Conservation (phyloP, 495 filamentous ascomycete genomes). For the Polyplosphaeria fusca region DNA sequence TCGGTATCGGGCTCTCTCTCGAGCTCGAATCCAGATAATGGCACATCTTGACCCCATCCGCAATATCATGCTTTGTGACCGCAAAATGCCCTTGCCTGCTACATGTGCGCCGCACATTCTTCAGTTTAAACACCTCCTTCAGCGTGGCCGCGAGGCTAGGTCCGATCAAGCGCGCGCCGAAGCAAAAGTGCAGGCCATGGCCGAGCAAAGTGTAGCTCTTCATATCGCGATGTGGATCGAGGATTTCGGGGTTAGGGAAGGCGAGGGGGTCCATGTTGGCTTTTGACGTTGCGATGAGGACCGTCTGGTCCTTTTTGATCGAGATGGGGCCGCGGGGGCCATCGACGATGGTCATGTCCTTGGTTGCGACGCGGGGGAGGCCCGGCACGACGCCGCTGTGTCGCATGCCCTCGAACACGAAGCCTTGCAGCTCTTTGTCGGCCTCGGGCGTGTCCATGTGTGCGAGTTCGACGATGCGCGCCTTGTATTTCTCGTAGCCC, state of each 20-base stretch:
- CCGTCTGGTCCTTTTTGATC: constrained; percentile 19
- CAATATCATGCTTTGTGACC: constrained; percentile 39
- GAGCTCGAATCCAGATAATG: constrained; percentile 43
- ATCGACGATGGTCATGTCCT: constrained; percentile 28
- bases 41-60: constrained; percentile 40
- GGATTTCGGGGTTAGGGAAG: constrained; percentile 35
- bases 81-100: constrained; percentile 36
- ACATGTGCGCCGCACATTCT: constrained; percentile 34
- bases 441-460: constrained; percentile 23
- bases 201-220: constrained; percentile 31
- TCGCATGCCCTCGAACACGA: constrained; percentile 43
- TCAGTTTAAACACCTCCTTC: constrained; percentile 38
- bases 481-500: constrained; percentile 35
- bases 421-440: constrained; percentile 33
- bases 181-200: constrained; percentile 31
- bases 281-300: constrained; percentile 34
- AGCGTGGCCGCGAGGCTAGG: constrained; percentile 33
- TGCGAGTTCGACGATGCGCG: constrained; percentile 36
- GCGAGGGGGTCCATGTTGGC: constrained; percentile 37
- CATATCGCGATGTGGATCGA: constrained; percentile 29
- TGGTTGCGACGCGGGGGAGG: constrained; percentile 31
- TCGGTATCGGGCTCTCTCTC: constrained; percentile 43
- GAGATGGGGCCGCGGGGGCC: constrained; percentile 27
- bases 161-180: constrained; percentile 33
- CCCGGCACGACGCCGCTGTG: constrained; percentile 42